A percentile compares a stretch with the other conserved stretches of the same genome.
Evolutionary conservation across 345 rosid species (phyloP).

Genomic region (Kernera saxatilis): DNA sequence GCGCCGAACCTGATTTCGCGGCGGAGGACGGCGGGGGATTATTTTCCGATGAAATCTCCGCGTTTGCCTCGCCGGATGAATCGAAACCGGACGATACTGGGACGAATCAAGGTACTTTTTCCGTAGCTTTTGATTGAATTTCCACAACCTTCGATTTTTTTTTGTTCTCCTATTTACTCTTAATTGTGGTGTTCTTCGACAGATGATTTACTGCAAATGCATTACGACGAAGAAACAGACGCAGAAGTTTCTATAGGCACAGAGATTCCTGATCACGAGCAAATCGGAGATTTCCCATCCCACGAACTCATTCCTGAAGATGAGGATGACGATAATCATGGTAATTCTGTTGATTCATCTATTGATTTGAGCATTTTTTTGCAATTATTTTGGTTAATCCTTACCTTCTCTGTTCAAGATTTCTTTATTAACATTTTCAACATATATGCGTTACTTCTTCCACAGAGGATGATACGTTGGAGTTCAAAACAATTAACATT

Average conservation of each 20-base stretch:
- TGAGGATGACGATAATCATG: not conserved
- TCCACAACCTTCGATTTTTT: not conserved
- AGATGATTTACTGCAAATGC: slow-evolving; percentile 38
- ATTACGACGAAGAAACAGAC: slow-evolving; percentile 54
- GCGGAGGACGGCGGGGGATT: slow-evolving; percentile 17
- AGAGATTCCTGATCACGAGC: slow-evolving; percentile 79
- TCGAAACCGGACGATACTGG: slow-evolving; percentile 10
- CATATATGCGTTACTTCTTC: not conserved
- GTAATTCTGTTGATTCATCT: slow-evolving; percentile 17
- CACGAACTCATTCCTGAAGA: slow-evolving; percentile 26
- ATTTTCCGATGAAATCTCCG: slow-evolving; percentile 18
- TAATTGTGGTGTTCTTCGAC: slow-evolving; percentile 2
- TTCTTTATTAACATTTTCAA: not conserved
- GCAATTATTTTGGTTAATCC: too few species aligned
- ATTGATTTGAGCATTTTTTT: not conserved
- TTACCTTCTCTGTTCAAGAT: not conserved
- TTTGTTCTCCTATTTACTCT: not conserved
- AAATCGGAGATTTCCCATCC: slow-evolving; percentile 41
- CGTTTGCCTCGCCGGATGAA: slow-evolving; percentile 25
- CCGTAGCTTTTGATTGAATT: not conserved
- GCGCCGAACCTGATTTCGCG: slow-evolving; percentile 33
- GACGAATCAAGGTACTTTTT: slow-evolving; percentile 13
- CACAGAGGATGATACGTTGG: slow-evolving; percentile 35
- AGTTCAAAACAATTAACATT: slow-evolving; percentile 38
- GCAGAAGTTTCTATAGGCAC: slow-evolving; percentile 80